Evolutionary conservation across 78 protist species (phyloP).

Genomic region (Dictyostelium citrinum): DNA sequence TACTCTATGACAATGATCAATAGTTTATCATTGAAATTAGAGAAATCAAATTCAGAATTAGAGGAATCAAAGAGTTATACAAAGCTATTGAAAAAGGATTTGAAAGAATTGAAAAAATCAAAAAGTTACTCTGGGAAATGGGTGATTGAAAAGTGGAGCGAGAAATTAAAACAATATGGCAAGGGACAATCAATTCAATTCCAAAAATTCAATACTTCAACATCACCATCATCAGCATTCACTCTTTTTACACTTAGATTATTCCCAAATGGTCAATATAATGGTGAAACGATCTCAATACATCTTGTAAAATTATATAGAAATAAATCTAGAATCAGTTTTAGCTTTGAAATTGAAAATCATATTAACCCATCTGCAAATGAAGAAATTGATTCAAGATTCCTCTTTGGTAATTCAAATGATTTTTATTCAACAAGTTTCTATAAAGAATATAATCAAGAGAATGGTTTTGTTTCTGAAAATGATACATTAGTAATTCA

Average conservation of each 20-base stretch:
- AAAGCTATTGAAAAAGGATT: neutral
- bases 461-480: neutral
- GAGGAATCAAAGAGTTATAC: neutral
- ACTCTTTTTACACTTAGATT: neutral
- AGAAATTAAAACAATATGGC: neutral
- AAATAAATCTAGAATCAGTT: neutral
- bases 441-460: neutral
- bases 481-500: neutral
- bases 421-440: neutral
- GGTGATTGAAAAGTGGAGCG: neutral
- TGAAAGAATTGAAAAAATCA: neutral
- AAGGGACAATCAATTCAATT: neutral
- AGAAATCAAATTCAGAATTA: neutral
- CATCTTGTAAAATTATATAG: neutral
- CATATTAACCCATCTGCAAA: neutral
- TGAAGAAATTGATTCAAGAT: neutral
- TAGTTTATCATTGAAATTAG: neutral
- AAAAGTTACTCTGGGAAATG: neutral
- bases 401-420: neutral
- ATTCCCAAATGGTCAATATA: neutral
- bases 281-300: neutral
- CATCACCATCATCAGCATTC: neutral
- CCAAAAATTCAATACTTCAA: neutral
- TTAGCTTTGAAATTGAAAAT: neutral
- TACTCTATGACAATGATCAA: neutral